phyloP scores from a whole-genome alignment of 164 flowering plant genomes.

The Dillenia turbinata region DNA sequence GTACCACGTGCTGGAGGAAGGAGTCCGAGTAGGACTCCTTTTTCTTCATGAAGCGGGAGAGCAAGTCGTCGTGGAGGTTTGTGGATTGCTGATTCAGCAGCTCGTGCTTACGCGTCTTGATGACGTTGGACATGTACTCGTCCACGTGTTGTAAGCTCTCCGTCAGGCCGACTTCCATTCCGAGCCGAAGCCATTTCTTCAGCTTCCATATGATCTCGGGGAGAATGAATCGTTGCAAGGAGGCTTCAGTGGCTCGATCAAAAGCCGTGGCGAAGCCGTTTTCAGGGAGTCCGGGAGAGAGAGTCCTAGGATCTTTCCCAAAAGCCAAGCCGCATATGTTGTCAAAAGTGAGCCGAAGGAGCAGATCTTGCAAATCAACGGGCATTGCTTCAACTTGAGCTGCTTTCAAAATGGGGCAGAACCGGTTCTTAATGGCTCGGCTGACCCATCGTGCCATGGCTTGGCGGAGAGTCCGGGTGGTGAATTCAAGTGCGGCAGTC shows the following conservation, averaged over 20 bases:
- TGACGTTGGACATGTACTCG: slow-evolving; percentile 38
- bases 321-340: slow-evolving; percentile 71
- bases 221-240: slow-evolving; percentile 51
- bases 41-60: slow-evolving; percentile 45
- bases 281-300: slow-evolving; percentile 48
- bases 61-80: slow-evolving; percentile 41
- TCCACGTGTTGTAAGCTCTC: slow-evolving; percentile 44
- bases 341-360: slow-evolving; percentile 64
- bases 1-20: slow-evolving; percentile 38
- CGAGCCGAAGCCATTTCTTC: slow-evolving; percentile 57
- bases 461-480: slow-evolving; percentile 60
- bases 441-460: slow-evolving; percentile 74
- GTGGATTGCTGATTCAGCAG: slow-evolving; percentile 24
- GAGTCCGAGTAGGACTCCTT: slow-evolving; percentile 31
- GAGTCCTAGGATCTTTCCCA: slow-evolving; percentile 60
- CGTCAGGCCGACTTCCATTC: slow-evolving; percentile 42
- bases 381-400: slow-evolving; percentile 36
- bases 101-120: slow-evolving; percentile 55
- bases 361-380: slow-evolving; percentile 57
- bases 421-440: slow-evolving; percentile 44
- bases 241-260: slow-evolving; percentile 70
- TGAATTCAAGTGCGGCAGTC: slow-evolving; percentile 59
- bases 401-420: slow-evolving; percentile 46
- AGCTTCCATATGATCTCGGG: slow-evolving; percentile 56
- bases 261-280: slow-evolving; percentile 54